A percentile compares a stretch with the other conserved stretches of the same genome.
Conservation (phyloP, 228 moss, liverwort and hornwort species). For the Sphagnum fallax region DNA sequence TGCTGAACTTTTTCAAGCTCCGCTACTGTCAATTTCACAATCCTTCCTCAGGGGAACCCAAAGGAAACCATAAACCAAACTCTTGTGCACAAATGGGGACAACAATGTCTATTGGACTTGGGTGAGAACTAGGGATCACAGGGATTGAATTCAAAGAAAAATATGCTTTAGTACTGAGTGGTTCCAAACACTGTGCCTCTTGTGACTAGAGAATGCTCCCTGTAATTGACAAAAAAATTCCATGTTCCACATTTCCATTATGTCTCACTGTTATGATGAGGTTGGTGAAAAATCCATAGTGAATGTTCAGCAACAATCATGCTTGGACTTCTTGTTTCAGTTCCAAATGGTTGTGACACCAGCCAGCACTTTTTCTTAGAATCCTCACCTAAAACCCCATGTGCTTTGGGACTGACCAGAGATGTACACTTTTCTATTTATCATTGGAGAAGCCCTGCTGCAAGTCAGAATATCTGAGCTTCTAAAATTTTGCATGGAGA, state of each 20-base stretch:
- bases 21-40: conserved; percentile 38
- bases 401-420: conserved; percentile 4
- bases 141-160: no score
- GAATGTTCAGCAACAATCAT: neutral
- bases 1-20: conserved; percentile 72
- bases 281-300: no score
- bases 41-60: no score
- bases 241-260: conserved; percentile 81
- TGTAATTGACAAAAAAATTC: conserved; percentile 70
- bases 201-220: conserved; percentile 61
- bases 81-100: no score
- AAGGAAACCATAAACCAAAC: no score
- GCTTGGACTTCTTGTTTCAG: conserved; percentile 62
- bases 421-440: neutral
- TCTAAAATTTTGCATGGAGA: neutral
- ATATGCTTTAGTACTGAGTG: conserved; percentile 43
- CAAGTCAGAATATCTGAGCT: neutral
- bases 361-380: conserved; percentile 16
- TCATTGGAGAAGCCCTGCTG: neutral
- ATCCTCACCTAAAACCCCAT: conserved; percentile 8
- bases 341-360: conserved; percentile 46
- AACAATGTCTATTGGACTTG: no score
- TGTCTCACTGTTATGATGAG: neutral
- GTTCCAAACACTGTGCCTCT: conserved; percentile 73
- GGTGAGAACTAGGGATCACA: no score